Evolutionary conservation across 2,329 filamentous ascomycete genomes (phyloP), one percentile per base, ranked within the genome.

Genomic region (Drechslerella dactyloides): DNA sequence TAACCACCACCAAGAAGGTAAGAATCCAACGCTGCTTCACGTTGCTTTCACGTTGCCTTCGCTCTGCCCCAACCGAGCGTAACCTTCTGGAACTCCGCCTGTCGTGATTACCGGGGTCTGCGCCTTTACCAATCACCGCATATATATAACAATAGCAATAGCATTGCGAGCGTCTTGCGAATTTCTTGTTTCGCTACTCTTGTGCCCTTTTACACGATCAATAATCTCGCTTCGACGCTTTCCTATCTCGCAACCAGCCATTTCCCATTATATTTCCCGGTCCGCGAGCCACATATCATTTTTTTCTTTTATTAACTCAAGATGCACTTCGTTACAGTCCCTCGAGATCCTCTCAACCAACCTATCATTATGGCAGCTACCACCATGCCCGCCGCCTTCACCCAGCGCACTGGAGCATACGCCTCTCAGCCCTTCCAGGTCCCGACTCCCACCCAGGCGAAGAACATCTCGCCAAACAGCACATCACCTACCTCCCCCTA

Each of bases 311-410:
- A 61, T 57, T 56, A 56, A 62, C 56, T 51, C 10, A 51, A 51
- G 42, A 70, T 70, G 65, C 65, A 70, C 53, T 62, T 70, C 33
- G 58, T 70, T 51, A 62, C 66, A 70, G 66, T 70, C 17, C 59
- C 66, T 27, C 55, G 52, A 55, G 59, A 70, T 24, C 59, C 40
- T 15, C 53, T 64, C 27, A 30, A 64, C 42, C 66, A 59, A 42
- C 61, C 54, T 37, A 53, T 70, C 13, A 70, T 60, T 27, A 70
- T 64, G 59, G 59, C 50, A 15, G 42, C 65, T 37, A 64, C 66
- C 23, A 64, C 66, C 15, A 70, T 70, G 66, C 27, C 65, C 40
- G 62, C 65, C 1, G 53, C 65, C 17, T 63, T 62, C 23, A 48
- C 57, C 15, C 65, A 69, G 23, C 64, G 57, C 23, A 51, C 48